Evolutionary conservation across 345 rosid species (phyloP), one percentile per base, ranked within the genome.

Genomic region (Crucihimalaya himalaica): DNA sequence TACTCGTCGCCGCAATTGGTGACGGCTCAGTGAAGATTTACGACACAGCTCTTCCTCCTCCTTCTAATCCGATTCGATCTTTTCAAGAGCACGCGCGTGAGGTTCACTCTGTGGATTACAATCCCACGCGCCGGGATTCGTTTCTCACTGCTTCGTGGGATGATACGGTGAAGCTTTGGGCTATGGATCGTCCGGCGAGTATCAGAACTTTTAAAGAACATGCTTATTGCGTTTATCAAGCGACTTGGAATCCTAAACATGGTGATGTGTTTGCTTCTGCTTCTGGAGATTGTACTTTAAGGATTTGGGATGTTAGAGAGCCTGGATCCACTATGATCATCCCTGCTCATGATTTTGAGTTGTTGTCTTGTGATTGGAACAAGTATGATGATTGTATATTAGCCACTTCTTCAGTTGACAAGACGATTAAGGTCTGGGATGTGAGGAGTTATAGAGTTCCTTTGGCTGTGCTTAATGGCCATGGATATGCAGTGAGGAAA

Each of bases 61-160:
- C 87, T 0, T 77, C 87, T 9, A 92, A 92, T 47, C 98, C 98
- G 11, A 77, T 92, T 52, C 82, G 96, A 18, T 92, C 97, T 19
- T 81, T 92, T 69, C 90, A 88, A 6, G 98, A 95, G 56, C 97
- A 92, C 86, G 87, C 85, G 23, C 99, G 99, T 67, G 98, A 95
- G 81, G 96, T 88, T 21, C 94, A 90, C 70, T 85, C 88, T 19
- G 80, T 84, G 1, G 97, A 95, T 25, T 90, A 88, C 83, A 92
- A 90, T 68, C 97, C 97, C 67, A 88, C 92, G 40, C 97, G 96
- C 52, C 92, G 97, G 9, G 99, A 95, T 62, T 92, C 99, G 0
- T 95, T 95, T 74, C 82, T 95, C 62, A 82, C 97, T 1, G 73
- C 96, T 34, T 89, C 98, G 7, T 92, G 97, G 99, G 99, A 95